Evolutionary conservation across 1,139 yeast genomes (phyloP).

Genomic region (Taphrina deformans): DNA sequence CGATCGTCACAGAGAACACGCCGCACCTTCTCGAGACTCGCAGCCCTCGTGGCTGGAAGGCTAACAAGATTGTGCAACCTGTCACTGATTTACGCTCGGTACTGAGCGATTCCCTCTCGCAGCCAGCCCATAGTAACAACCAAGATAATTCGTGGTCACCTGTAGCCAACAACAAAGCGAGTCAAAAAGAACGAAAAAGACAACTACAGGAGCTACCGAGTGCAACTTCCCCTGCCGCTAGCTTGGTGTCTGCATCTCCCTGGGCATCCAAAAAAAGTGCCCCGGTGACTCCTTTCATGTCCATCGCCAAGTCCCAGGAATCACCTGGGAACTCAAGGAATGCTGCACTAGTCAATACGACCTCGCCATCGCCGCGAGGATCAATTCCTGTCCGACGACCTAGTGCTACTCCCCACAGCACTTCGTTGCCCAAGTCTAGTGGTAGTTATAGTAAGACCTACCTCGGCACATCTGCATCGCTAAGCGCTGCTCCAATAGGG

Average conservation of each 20-base stretch:
- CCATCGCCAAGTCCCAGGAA: neutral
- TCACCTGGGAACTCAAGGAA: neutral
- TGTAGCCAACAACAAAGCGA: neutral
- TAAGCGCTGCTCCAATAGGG: slow-evolving; percentile 8
- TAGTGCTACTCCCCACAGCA: neutral
- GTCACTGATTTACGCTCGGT: slow-evolving; percentile 17
- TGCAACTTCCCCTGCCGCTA: neutral
- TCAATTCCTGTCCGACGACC: neutral
- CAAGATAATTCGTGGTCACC: neutral
- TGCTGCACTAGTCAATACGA: neutral
- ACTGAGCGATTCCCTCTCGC: neutral
- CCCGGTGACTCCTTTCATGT: neutral
- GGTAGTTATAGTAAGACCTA: slow-evolving; percentile 13
- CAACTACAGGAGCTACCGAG: neutral
- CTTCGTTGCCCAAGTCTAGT: neutral
- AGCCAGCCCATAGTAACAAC: neutral
- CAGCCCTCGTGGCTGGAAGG: slow-evolving; percentile 8
- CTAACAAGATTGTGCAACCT: neutral
- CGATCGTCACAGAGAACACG: neutral
- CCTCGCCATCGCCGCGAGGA: neutral
- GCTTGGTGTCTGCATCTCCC: neutral
- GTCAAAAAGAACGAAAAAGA: slow-evolving; percentile 1
- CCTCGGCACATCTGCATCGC: neutral
- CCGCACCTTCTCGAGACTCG: too few species aligned
- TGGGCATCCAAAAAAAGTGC: neutral